Conservation (phyloP, 306 rosid species). For the Ziziphus jujuba region DNA sequence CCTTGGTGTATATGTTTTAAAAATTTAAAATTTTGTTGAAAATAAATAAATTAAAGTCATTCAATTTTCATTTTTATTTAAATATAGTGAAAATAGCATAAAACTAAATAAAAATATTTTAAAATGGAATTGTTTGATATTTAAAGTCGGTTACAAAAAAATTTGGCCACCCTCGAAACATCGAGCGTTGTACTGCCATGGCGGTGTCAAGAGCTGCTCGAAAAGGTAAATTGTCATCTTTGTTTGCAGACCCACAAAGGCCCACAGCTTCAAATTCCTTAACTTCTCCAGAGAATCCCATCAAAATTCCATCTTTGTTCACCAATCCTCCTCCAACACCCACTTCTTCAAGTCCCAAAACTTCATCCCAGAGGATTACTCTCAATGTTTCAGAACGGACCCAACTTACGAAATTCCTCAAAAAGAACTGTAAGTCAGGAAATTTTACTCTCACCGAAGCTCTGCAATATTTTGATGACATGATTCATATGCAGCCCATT, state of each 20-base stretch:
- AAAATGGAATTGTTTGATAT: too few species aligned
- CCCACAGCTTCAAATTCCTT: slow-evolving; percentile 10
- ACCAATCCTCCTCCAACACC: background rate
- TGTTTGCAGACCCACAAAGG: slow-evolving; percentile 9
- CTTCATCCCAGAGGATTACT: background rate
- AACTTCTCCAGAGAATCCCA: slow-evolving; percentile 4
- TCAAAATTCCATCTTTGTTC: slow-evolving; percentile 5
- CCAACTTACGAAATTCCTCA: slow-evolving; percentile 26
- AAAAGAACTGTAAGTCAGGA: slow-evolving; percentile 28
- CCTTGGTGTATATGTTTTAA: too few species aligned
- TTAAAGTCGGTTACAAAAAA: too few species aligned
- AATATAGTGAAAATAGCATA: too few species aligned
- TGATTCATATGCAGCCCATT: slow-evolving; percentile 36
- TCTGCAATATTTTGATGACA: slow-evolving; percentile 20
- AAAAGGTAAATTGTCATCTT: slow-evolving; percentile 21
- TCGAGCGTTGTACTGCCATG: slow-evolving; percentile 7
- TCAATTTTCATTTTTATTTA: too few species aligned
- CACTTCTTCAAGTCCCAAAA: slow-evolving; percentile 13
- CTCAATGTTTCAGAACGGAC: slow-evolving; percentile 9
- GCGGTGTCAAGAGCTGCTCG: slow-evolving; percentile 1
- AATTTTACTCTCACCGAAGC: slow-evolving; percentile 26
- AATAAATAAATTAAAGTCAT: too few species aligned
- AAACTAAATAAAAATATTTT: too few species aligned
- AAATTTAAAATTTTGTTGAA: too few species aligned
- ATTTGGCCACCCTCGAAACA: too few species aligned